These are phyloP conservation scores for Apiospora kogelbergensis DNA, from an alignment of 2,329 filamentous ascomycete species.

Conservation along the genomic window DNA sequence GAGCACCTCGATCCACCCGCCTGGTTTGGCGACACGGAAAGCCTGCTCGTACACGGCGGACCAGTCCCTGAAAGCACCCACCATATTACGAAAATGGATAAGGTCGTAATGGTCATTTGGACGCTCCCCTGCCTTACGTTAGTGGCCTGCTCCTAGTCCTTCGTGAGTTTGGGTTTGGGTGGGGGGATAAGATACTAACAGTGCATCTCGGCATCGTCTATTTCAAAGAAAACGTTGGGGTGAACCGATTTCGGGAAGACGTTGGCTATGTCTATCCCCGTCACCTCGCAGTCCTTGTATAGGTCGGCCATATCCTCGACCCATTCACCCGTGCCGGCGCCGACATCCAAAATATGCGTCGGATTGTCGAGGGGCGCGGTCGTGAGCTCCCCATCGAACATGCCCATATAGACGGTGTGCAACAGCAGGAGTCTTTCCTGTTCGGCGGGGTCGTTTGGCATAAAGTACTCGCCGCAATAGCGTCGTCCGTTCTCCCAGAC, in stretches of 20 bases:
- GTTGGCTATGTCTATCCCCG: slow-evolving; percentile 59
- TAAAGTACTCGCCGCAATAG: slow-evolving; percentile 62
- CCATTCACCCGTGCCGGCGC: slow-evolving; percentile 57
- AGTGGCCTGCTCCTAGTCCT: background rate
- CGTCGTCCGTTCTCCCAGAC: slow-evolving; percentile 61
- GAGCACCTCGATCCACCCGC: slow-evolving; percentile 57
- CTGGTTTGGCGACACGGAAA: slow-evolving; percentile 53
- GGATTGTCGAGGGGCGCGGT: slow-evolving; percentile 43
- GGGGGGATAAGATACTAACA: slow-evolving; percentile 31
- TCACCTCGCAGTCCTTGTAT: slow-evolving; percentile 54
- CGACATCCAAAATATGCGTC: slow-evolving; percentile 54
- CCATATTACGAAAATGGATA: slow-evolving; percentile 56
- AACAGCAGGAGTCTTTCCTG: slow-evolving; percentile 62
- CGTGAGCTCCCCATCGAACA: slow-evolving; percentile 45
- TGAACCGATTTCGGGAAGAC: slow-evolving; percentile 58
- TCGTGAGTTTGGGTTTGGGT: background rate
- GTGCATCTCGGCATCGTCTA: slow-evolving; percentile 58
- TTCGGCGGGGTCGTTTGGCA: slow-evolving; percentile 67
- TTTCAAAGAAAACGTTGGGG: slow-evolving; percentile 59
- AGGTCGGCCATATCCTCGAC: slow-evolving; percentile 53
- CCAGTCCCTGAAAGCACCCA: slow-evolving; percentile 59
- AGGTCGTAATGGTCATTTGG: slow-evolving; percentile 53
- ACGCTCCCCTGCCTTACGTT: slow-evolving; percentile 38
- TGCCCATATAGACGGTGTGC: slow-evolving; percentile 61
- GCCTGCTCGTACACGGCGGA: slow-evolving; percentile 52